phyloP scores from a whole-genome alignment of 306 rosid species.

The Rosa persica region DNA sequence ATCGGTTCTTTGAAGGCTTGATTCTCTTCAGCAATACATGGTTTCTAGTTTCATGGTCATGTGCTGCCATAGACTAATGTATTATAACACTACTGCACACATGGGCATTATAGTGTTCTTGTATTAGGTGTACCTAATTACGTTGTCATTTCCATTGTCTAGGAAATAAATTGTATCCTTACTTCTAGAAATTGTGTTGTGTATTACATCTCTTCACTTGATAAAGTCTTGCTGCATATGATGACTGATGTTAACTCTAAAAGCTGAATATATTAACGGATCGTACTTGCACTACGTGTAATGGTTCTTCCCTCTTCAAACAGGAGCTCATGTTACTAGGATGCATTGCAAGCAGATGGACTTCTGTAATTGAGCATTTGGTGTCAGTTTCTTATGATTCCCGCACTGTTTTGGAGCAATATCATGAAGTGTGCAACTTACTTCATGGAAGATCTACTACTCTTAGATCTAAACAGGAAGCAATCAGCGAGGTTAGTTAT shows the following conservation, averaged over 20 bases:
- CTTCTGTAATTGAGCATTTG: constrained; percentile 31
- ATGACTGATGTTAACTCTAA: neutral
- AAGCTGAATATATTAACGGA: neutral
- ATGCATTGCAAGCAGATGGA: constrained; percentile 37
- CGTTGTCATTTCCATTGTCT: neutral
- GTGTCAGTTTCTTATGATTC: constrained; percentile 31
- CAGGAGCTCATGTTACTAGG: constrained; percentile 47
- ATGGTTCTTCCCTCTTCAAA: neutral
- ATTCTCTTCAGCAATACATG: neutral
- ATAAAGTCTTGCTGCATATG: neutral
- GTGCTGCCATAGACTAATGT: neutral
- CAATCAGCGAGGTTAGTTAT: constrained; percentile 15
- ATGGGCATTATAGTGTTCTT: neutral
- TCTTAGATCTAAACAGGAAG: constrained; percentile 15
- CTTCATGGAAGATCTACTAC: constrained; percentile 15
- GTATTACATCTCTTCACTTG: neutral
- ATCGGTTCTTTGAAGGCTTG: neutral
- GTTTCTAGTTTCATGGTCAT: neutral
- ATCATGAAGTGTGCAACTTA: constrained; percentile 28
- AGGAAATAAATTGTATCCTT: neutral
- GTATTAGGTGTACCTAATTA: neutral
- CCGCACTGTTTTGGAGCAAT: constrained; percentile 24
- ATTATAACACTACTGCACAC: neutral
- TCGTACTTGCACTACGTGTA: neutral
- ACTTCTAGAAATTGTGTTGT: neutral